These are phyloP conservation scores for Neofusicoccum parvum DNA, from an alignment of 2,329 filamentous ascomycete species.

Conservation along the genomic window DNA sequence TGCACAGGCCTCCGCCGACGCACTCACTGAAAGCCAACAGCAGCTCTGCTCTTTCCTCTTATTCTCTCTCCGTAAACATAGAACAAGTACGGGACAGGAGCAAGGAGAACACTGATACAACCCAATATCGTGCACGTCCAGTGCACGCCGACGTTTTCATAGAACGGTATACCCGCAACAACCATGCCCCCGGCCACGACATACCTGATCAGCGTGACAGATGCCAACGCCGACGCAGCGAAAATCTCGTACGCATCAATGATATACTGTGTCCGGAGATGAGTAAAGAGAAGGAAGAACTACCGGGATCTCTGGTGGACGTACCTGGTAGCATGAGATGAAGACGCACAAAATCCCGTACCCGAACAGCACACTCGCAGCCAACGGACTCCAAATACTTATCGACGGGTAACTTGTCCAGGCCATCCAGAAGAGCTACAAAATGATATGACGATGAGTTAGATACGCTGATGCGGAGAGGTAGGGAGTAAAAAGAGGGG, in stretches of 20 bases:
- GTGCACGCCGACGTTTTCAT: conserved; percentile 40
- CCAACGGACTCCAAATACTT: conserved; percentile 55
- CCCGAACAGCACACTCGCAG: conserved; percentile 55
- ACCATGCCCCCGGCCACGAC: conserved; percentile 45
- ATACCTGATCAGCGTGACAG: conserved; percentile 44
- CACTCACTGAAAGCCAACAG: conserved; percentile 52
- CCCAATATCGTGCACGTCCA: conserved; percentile 43
- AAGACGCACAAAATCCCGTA: conserved; percentile 54
- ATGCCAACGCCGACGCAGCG: conserved; percentile 52
- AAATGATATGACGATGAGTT: too few relatives aligned
- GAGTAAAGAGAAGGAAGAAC: conserved; percentile 48
- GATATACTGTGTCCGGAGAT: conserved; percentile 56
- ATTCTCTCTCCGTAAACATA: conserved; percentile 31
- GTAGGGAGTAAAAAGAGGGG: too few relatives aligned
- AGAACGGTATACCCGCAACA: conserved; percentile 43
- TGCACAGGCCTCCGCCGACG: conserved; percentile 26
- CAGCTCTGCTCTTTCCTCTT: conserved; percentile 15
- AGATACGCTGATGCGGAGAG: too few relatives aligned
- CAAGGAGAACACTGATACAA: conserved; percentile 35
- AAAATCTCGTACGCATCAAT: conserved; percentile 60
- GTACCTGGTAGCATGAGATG: conserved; percentile 41
- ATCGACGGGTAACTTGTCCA: conserved; percentile 53
- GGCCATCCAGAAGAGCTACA: conserved; percentile 58
- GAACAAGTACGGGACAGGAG: conserved; percentile 40
- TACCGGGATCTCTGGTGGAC: conserved; percentile 48